Conservation (phyloP, 78 protist species). For the Neovahlkampfia damariscottae region DNA sequence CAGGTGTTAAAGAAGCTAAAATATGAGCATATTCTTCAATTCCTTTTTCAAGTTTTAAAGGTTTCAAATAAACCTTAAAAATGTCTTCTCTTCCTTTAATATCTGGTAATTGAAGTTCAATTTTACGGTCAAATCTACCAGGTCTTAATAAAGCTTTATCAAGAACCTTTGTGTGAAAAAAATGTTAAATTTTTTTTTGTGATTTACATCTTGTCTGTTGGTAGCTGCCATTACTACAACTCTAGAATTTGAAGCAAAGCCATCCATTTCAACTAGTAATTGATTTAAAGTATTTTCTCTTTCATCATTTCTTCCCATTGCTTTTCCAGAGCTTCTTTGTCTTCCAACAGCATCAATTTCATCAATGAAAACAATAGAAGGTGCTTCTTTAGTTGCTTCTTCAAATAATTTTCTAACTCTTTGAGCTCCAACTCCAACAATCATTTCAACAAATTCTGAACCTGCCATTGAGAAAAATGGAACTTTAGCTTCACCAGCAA, state of each 20-base stretch:
- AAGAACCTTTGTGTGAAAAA: constrained; percentile 40
- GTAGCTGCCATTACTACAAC: constrained; percentile 90
- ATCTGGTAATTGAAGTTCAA: constrained; percentile 82
- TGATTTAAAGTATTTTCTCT: constrained; percentile 95
- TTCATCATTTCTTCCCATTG: constrained; percentile 66
- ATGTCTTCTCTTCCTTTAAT: constrained; percentile 69
- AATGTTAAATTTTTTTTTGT: no score
- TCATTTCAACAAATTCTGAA: constrained; percentile 92
- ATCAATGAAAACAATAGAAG: constrained; percentile 83
- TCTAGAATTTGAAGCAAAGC: constrained; percentile 35
- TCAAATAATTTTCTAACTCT: constrained; percentile 71
- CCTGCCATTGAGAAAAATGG: constrained; percentile 88
- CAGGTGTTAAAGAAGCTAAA: constrained; percentile 40
- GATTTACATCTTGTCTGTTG: constrained; percentile 78
- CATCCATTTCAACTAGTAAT: constrained; percentile 97
- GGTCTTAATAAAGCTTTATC: constrained; percentile 94
- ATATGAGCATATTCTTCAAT: background rate
- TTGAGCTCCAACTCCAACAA: constrained; percentile 93
- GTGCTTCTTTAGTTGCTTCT: constrained; percentile 70
- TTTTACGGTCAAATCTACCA: constrained; percentile 87
- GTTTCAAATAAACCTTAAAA: constrained; percentile 69
- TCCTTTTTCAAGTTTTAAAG: constrained; percentile 15
- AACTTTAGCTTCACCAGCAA: constrained; percentile 91
- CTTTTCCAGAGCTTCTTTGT: constrained; percentile 18
- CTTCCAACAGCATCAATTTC: constrained; percentile 86